Percentiles rank a stretch among this genome's conserved stretches.
Evolutionary conservation across 2,329 filamentous ascomycete genomes (phyloP).

Genomic region (Calcarisporium arbuscula): DNA sequence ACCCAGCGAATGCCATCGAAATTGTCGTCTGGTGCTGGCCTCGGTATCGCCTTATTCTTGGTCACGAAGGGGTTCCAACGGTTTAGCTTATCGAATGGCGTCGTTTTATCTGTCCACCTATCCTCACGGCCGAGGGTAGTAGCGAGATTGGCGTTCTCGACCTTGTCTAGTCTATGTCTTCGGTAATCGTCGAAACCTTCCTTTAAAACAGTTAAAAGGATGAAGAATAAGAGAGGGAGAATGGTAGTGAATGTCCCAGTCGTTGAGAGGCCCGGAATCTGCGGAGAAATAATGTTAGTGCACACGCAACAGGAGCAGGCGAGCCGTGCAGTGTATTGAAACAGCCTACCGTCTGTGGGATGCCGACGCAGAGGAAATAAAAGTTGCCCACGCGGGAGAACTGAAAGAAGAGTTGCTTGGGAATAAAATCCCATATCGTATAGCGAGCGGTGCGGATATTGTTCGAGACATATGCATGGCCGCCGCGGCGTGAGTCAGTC

Average conservation of each 20-base stretch:
- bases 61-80: conserved; percentile 27
- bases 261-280: conserved; percentile 65
- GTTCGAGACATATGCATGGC: conserved; percentile 45
- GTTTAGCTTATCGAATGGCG: conserved; percentile 15
- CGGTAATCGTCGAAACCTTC: conserved; percentile 84
- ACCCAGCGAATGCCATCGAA: conserved; percentile 50
- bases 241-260: conserved; percentile 72
- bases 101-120: conserved; percentile 21
- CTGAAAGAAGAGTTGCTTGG: conserved; percentile 77
- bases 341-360: conserved; percentile 60
- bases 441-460: conserved; percentile 79
- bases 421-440: conserved; percentile 76
- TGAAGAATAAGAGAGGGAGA: conserved; percentile 67
- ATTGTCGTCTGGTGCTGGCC: conserved; percentile 49
- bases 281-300: conserved; percentile 43
- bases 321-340: not conserved
- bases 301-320: not conserved
- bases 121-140: conserved; percentile 37
- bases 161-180: conserved; percentile 71
- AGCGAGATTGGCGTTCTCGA: conserved; percentile 60
- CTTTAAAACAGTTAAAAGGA: conserved; percentile 73
- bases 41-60: conserved; percentile 21
- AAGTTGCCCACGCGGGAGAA: conserved; percentile 85
- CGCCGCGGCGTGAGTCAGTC: conserved; percentile 44
- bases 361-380: conserved; percentile 76